phyloP scores from a whole-genome alignment of 306 rosid genomes.

The Quercus ilex region DNA sequence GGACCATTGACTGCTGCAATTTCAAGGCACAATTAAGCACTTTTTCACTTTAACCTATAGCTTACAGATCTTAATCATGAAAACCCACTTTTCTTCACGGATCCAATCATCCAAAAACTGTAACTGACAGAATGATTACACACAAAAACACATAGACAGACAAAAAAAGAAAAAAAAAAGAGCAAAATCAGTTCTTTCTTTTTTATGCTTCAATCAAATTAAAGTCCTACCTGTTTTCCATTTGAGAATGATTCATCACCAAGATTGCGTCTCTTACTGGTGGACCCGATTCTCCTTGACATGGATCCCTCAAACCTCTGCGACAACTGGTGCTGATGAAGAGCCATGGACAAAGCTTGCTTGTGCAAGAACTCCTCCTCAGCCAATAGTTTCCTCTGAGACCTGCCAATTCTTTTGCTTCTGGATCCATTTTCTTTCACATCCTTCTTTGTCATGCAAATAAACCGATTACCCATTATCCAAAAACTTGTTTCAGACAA shows the following conservation, averaged over 20 bases:
- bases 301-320: slow-evolving; percentile 98
- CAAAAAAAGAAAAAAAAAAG: neutral
- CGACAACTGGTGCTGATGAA: slow-evolving; percentile 88
- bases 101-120: slow-evolving; percentile 38
- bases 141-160: neutral
- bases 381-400: slow-evolving; percentile 74
- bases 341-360: slow-evolving; percentile 87
- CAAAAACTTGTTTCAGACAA: neutral
- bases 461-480: slow-evolving; percentile 84
- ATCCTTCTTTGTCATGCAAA: slow-evolving; percentile 81
- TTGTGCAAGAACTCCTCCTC: slow-evolving; percentile 89
- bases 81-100: slow-evolving; percentile 32
- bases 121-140: slow-evolving; percentile 6
- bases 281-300: slow-evolving; percentile 87
- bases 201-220: neutral
- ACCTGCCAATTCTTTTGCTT: slow-evolving; percentile 81
- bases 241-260: slow-evolving; percentile 53
- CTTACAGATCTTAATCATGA: slow-evolving; percentile 36
- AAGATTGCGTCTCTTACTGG: slow-evolving; percentile 63
- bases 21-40: slow-evolving; percentile 23
- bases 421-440: slow-evolving; percentile 76
- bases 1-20: slow-evolving; percentile 16
- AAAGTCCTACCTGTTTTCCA: slow-evolving; percentile 53
- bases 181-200: neutral
- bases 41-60: slow-evolving; percentile 17